A percentile compares a stretch with the other conserved stretches of the same genome.
phyloP scores from a whole-genome alignment of 75 land plant species.

The Selaginella tamariscina region DNA sequence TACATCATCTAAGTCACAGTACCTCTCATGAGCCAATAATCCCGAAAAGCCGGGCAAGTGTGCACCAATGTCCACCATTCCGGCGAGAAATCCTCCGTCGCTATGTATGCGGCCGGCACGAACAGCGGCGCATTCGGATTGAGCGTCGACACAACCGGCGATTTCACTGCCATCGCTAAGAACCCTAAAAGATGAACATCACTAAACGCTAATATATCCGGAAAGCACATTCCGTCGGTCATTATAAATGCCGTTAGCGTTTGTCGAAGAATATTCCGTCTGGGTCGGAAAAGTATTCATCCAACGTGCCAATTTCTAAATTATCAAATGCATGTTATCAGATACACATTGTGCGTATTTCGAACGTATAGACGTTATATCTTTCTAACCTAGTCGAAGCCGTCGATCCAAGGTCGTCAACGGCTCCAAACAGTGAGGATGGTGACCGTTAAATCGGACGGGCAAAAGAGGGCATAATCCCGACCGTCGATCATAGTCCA shows the following conservation, averaged over 20 bases:
- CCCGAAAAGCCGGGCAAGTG: slow-evolving; percentile 72
- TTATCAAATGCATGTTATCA: too few species aligned
- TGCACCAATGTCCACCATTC: slow-evolving; percentile 78
- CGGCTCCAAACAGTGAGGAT: neutral
- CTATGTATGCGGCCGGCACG: slow-evolving; percentile 48
- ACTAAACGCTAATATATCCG: neutral
- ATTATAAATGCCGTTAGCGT: neutral
- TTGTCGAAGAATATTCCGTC: too few species aligned
- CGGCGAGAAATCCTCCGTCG: slow-evolving; percentile 70
- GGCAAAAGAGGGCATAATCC: too few species aligned
- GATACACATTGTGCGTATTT: too few species aligned
- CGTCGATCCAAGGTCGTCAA: too few species aligned
- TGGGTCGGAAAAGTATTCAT: too few species aligned
- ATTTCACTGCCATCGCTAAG: slow-evolving; percentile 18
- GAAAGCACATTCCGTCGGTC: neutral
- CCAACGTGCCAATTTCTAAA: too few species aligned
- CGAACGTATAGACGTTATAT: too few species aligned
- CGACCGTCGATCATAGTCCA: neutral
- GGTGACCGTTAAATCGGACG: neutral
- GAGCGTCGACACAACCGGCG: slow-evolving; percentile 23
- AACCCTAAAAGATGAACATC: neutral
- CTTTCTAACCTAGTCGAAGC: too few species aligned
- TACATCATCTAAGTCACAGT: slow-evolving; percentile 22
- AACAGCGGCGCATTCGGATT: slow-evolving; percentile 78
- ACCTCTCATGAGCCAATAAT: slow-evolving; percentile 59